phyloP scores from a whole-genome alignment of 495 filamentous ascomycete species.

The Aspergillus mulundensis region DNA sequence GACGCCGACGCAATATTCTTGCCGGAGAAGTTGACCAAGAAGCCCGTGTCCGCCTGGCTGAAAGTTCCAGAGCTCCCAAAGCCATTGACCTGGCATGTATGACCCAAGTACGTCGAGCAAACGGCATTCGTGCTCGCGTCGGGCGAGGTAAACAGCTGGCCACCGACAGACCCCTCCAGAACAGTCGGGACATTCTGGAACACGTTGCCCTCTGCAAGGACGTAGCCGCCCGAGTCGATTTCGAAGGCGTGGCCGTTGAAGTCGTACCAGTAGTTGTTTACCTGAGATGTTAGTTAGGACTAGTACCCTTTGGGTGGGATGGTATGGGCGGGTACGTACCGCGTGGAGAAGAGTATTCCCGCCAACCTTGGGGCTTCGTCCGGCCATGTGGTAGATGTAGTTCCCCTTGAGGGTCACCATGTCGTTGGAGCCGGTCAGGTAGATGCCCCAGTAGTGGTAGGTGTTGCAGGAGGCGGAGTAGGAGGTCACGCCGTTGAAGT shows the following conservation, averaged over 20 bases:
- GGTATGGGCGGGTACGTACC: conserved; percentile 10
- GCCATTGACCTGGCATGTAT: conserved; percentile 44
- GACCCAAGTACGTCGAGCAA: conserved; percentile 43
- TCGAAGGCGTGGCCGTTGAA: conserved; percentile 56
- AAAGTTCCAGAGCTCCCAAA: conserved; percentile 39
- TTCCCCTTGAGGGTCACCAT: conserved; percentile 43
- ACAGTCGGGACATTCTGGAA: conserved; percentile 47
- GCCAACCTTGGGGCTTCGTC: conserved; percentile 40
- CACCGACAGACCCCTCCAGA: conserved; percentile 28
- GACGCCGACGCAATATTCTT: conserved; percentile 34
- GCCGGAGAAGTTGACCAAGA: conserved; percentile 37
- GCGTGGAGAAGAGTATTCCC: conserved; percentile 42
- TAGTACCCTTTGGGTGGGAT: not conserved
- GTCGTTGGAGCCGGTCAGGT: conserved; percentile 38
- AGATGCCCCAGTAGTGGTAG: conserved; percentile 46
- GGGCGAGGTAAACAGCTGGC: conserved; percentile 41
- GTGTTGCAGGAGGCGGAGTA: conserved; percentile 43
- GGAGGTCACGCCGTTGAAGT: conserved; percentile 28
- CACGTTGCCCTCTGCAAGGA: conserved; percentile 55
- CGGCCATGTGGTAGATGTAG: conserved; percentile 45
- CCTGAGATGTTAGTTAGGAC: conserved; percentile 17
- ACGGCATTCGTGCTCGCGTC: conserved; percentile 26
- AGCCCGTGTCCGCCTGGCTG: conserved; percentile 25
- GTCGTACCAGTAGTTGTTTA: conserved; percentile 59
- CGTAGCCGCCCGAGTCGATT: conserved; percentile 43